phyloP scores from a whole-genome alignment of 139 green algal genomes.

The Pleodorina starrii region DNA sequence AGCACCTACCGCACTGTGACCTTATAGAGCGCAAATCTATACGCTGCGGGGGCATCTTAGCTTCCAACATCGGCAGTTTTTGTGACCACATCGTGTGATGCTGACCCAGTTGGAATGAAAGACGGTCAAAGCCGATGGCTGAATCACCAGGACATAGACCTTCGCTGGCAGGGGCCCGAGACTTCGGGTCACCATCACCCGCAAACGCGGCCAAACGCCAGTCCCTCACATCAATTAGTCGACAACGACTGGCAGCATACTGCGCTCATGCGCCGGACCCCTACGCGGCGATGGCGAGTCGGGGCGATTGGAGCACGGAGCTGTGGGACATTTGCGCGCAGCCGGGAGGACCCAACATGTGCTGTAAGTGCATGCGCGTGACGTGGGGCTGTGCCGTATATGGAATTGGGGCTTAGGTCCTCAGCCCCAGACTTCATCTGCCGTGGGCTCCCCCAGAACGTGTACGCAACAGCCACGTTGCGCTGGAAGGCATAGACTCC shows the following conservation, averaged over 20 bases:
- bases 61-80: no score
- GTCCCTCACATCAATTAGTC: neutral
- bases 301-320: conserved; percentile 26
- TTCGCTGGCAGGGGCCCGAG: neutral
- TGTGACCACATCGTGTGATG: no score
- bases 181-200: neutral
- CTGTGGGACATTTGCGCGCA: conserved; percentile 33
- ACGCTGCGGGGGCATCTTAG: no score
- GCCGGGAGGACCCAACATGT: conserved; percentile 41
- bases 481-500: no score
- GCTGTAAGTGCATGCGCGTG: conserved; percentile 19
- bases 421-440: no score
- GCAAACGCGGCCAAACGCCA: neutral
- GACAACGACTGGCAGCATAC: neutral
- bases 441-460: no score
- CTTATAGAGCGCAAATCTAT: no score
- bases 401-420: no score
- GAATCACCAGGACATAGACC: neutral
- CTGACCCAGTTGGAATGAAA: conserved; percentile 15
- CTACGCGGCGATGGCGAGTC: conserved; percentile 19
- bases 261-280: conserved; percentile 18
- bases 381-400: no score
- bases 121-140: neutral
- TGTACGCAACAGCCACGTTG: no score
- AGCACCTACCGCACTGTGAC: no score